These are phyloP conservation scores for Candida tallmaniae DNA, from an alignment of 805 yeast genomes.

Conservation along the genomic window DNA sequence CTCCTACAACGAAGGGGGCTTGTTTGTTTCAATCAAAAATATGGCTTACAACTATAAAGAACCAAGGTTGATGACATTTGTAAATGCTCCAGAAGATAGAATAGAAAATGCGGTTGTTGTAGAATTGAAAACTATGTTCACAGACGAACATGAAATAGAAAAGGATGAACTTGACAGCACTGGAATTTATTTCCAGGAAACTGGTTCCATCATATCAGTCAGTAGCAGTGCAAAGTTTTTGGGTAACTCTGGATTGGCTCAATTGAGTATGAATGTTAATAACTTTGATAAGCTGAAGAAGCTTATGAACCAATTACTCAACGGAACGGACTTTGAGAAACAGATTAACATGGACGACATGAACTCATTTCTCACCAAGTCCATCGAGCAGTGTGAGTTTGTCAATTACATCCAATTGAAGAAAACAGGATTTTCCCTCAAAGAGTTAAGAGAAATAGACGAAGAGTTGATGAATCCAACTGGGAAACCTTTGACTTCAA, in stretches of 20 bases:
- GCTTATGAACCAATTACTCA: slow-evolving; percentile 40
- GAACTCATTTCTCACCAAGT: slow-evolving; percentile 28
- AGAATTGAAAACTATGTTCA: slow-evolving; percentile 22
- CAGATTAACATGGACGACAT: slow-evolving; percentile 38
- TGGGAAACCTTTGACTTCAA: slow-evolving; percentile 65
- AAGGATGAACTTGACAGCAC: slow-evolving; percentile 46
- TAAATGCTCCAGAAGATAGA: slow-evolving; percentile 10
- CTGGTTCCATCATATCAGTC: slow-evolving; percentile 57
- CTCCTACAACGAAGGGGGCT: slow-evolving; percentile 22
- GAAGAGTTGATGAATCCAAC: slow-evolving; percentile 65
- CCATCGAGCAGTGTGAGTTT: slow-evolving; percentile 59
- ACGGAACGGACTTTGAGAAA: slow-evolving; percentile 35
- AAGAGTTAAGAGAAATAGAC: slow-evolving; percentile 59
- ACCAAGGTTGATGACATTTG: slow-evolving; percentile 13
- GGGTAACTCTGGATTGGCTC: slow-evolving; percentile 60
- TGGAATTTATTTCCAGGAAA: slow-evolving; percentile 63
- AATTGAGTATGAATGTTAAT: slow-evolving; percentile 40
- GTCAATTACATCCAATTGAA: slow-evolving; percentile 64
- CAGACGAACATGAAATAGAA: slow-evolving; percentile 45
- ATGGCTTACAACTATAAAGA: slow-evolving; percentile 21
- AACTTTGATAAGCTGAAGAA: slow-evolving; percentile 43
- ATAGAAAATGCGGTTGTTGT: slow-evolving; percentile 34
- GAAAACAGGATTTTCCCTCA: slow-evolving; percentile 49
- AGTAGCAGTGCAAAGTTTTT: slow-evolving; percentile 62
- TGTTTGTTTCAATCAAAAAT: slow-evolving; percentile 19